Conservation (phyloP, 2,329 filamentous ascomycete genomes). For the Cladosporium austrohemisphaericum region DNA sequence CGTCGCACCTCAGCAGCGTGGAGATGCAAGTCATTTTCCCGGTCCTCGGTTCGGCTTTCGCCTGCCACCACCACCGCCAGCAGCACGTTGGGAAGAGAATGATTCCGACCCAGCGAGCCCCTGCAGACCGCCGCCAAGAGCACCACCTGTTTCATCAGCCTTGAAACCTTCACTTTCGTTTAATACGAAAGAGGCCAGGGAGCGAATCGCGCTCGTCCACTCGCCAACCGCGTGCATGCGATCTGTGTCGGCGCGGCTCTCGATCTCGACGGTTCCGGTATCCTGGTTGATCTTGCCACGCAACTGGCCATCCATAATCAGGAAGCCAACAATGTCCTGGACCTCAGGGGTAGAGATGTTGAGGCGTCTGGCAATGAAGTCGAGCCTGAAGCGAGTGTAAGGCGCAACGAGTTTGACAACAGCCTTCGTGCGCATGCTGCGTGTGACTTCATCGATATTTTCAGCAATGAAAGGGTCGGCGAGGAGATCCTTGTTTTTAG, state of each 20-base stretch:
- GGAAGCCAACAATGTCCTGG: constrained; percentile 89
- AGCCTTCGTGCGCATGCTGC: constrained; percentile 96
- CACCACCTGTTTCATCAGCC: constrained; percentile 38
- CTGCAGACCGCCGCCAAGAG: constrained; percentile 2
- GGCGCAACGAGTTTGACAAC: constrained; percentile 89
- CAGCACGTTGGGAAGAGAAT: constrained; percentile 16
- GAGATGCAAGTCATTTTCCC: constrained; percentile 30
- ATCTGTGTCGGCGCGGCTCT: constrained; percentile 67
- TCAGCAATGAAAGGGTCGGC: constrained; percentile 94
- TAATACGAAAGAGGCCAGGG: constrained; percentile 68
- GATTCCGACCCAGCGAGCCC: constrained; percentile 13
- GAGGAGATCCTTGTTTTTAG: constrained; percentile 82
- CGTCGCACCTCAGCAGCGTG: too few relatives aligned
- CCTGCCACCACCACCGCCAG: constrained; percentile 26
- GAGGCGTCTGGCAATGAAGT: constrained; percentile 83
- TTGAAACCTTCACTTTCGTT: constrained; percentile 72
- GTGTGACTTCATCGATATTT: constrained; percentile 97
- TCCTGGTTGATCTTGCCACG: constrained; percentile 86
- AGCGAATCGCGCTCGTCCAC: constrained; percentile 67
- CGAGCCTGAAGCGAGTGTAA: constrained; percentile 85
- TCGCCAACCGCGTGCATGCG: constrained; percentile 69
- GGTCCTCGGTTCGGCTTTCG: constrained; percentile 27
- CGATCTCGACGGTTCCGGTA: constrained; percentile 76
- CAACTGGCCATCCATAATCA: constrained; percentile 87
- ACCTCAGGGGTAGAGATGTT: constrained; percentile 82